Percentiles rank a stretch among this genome's conserved stretches.
These are phyloP conservation scores for Lentithecium fluviatile DNA, from an alignment of 495 filamentous ascomycete species.

Conservation along the genomic window DNA sequence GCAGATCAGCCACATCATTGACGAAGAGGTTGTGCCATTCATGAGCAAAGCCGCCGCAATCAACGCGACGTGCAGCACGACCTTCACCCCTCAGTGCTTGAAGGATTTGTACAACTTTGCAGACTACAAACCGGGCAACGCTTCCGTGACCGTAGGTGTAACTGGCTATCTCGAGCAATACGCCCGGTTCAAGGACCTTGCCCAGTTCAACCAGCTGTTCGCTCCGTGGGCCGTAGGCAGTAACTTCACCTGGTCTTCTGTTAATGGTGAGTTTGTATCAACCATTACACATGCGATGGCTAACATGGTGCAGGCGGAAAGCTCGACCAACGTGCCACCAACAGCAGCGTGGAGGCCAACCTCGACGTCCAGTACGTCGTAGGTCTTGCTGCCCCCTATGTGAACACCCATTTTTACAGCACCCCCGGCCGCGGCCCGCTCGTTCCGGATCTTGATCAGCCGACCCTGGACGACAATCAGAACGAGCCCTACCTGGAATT, in stretches of 20 bases:
- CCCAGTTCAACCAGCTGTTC: constrained; percentile 36
- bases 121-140: constrained; percentile 50
- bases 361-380: constrained; percentile 72
- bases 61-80: constrained; percentile 49
- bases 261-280: constrained; percentile 51
- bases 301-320: constrained; percentile 41
- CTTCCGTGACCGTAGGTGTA: constrained; percentile 59
- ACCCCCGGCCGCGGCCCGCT: constrained; percentile 64
- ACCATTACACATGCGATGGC: background rate
- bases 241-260: constrained; percentile 62
- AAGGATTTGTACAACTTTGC: constrained; percentile 59
- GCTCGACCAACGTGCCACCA: constrained; percentile 36
- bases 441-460: constrained; percentile 61
- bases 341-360: constrained; percentile 65
- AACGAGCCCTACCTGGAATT: constrained; percentile 80
- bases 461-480: constrained; percentile 52
- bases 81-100: constrained; percentile 60
- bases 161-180: constrained; percentile 57
- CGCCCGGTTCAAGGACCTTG: constrained; percentile 42
- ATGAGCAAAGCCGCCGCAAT: background rate
- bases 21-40: constrained; percentile 20
- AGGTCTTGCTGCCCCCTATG: constrained; percentile 54
- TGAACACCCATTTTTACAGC: constrained; percentile 65
- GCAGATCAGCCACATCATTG: constrained; percentile 29
- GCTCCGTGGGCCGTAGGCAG: constrained; percentile 50